Evolutionary conservation across 306 rosid species (phyloP).

Genomic region (Castanea sativa): DNA sequence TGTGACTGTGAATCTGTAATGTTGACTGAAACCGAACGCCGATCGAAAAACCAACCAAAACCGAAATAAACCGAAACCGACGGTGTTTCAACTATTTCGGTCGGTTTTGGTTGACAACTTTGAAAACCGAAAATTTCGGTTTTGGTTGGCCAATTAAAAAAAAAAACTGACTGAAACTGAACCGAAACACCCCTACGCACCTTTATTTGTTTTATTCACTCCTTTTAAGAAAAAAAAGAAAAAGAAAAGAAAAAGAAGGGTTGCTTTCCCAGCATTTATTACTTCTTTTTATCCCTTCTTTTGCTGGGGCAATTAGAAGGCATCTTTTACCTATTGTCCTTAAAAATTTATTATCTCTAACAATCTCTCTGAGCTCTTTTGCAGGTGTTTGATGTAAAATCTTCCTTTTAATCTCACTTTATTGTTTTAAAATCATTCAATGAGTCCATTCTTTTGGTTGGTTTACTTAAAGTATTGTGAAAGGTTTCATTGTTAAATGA

Average conservation of each 20-base stretch:
- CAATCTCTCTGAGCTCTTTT: conserved; percentile 35
- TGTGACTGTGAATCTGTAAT: too few relatives aligned
- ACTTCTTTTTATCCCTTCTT: conserved; percentile 31
- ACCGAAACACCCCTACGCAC: not conserved
- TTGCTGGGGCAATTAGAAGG: conserved; percentile 24
- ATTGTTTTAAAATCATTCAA: conserved; percentile 27
- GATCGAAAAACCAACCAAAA: too few relatives aligned
- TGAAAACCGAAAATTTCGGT: too few relatives aligned
- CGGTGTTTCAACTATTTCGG: too few relatives aligned
- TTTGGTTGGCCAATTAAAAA: too few relatives aligned
- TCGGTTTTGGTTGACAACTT: too few relatives aligned
- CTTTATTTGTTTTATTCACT: conserved; percentile 46
- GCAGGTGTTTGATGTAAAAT: conserved; percentile 32
- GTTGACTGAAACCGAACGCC: too few relatives aligned
- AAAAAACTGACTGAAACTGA: too few relatives aligned
- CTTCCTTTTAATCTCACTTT: conserved; percentile 32
- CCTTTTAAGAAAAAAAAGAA: conserved; percentile 28
- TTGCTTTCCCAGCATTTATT: conserved; percentile 45
- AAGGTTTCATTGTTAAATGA: not conserved
- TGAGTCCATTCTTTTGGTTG: conserved; percentile 40
- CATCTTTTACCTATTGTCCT: conserved; percentile 27
- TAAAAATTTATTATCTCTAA: conserved; percentile 47
- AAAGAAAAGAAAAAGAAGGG: not conserved
- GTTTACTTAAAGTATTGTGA: conserved; percentile 11
- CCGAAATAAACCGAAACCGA: too few relatives aligned